A percentile compares a stretch with the other conserved stretches of the same genome.
Evolutionary conservation across 2,329 filamentous ascomycete genomes (phyloP).

Genomic region (Sporothrix inflata): DNA sequence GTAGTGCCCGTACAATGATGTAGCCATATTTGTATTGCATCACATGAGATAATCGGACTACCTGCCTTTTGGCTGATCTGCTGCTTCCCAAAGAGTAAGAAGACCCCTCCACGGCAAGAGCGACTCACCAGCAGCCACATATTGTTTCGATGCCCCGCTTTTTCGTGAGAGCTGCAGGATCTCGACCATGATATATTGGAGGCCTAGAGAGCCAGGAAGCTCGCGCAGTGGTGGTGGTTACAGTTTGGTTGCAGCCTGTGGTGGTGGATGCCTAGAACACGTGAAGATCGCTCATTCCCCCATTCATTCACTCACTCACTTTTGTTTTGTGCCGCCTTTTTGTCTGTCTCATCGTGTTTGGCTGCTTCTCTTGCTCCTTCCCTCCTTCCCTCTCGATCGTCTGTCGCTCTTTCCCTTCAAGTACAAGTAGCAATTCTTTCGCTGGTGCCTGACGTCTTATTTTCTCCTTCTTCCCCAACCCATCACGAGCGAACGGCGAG

Average conservation of each 20-base stretch:
- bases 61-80: neutral
- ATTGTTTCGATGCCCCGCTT: constrained; percentile 5
- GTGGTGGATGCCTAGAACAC: constrained; percentile 24
- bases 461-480: neutral
- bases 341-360: neutral
- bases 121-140: constrained; percentile 5
- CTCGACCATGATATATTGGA: neutral
- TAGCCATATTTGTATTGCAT: neutral
- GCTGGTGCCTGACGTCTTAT: constrained; percentile 3
- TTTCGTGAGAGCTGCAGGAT: neutral
- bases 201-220: neutral
- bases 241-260: constrained; percentile 10
- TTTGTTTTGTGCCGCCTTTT: neutral
- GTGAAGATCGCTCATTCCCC: neutral
- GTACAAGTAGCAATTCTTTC: neutral
- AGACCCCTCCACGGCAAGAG: neutral
- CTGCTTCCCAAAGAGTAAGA: too few relatives aligned
- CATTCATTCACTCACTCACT: neutral
- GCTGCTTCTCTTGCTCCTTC: neutral
- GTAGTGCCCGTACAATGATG: neutral
- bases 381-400: neutral
- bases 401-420: neutral
- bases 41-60: neutral
- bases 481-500: neutral
- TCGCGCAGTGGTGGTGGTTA: neutral